These are phyloP conservation scores for Agroathelia rolfsii DNA, from an alignment of 1,284 basidiomycete genomes.

Conservation along the genomic window DNA sequence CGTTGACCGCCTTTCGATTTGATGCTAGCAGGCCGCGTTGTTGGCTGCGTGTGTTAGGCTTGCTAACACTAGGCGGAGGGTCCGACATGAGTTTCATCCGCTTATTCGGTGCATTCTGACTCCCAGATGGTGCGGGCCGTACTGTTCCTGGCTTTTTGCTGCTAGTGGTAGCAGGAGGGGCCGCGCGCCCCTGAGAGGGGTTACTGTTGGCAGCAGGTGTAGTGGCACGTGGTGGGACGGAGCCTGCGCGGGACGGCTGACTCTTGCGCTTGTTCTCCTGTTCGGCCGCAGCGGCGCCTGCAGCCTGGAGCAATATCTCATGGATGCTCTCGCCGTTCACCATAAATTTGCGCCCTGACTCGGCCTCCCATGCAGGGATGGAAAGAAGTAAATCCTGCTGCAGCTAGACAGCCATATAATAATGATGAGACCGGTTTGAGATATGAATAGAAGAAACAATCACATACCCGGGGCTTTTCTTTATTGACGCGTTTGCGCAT, in stretches of 20 bases:
- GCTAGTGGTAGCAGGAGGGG: conserved; percentile 18
- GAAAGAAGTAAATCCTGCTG: conserved; percentile 78
- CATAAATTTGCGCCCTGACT: conserved; percentile 68
- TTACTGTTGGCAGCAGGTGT: conserved; percentile 30
- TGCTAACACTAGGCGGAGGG: too few relatives aligned
- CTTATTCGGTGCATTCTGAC: too few relatives aligned
- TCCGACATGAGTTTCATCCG: too few relatives aligned
- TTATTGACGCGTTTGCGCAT: conserved; percentile 93
- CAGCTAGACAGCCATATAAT: conserved; percentile 39
- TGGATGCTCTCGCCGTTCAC: conserved; percentile 82
- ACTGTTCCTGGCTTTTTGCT: too few relatives aligned
- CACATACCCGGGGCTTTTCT: conserved; percentile 86
- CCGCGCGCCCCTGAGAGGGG: conserved; percentile 4
- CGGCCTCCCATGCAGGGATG: conserved; percentile 85
- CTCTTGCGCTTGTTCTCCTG: conserved; percentile 66
- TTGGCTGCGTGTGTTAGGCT: conserved; percentile 16
- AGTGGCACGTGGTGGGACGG: conserved; percentile 48
- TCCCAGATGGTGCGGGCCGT: too few relatives aligned
- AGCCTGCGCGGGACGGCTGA: conserved; percentile 29
- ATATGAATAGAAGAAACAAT: conserved; percentile 4
- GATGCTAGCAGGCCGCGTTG: conserved; percentile 7
- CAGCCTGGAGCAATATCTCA: conserved; percentile 64
- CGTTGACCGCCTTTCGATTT: conserved; percentile 9
- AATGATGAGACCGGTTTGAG: conserved; percentile 3
- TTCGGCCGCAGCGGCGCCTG: conserved; percentile 48